Evolutionary conservation across 257 asterid species (phyloP).

Genomic region (Parsonsia alboflavescens): DNA sequence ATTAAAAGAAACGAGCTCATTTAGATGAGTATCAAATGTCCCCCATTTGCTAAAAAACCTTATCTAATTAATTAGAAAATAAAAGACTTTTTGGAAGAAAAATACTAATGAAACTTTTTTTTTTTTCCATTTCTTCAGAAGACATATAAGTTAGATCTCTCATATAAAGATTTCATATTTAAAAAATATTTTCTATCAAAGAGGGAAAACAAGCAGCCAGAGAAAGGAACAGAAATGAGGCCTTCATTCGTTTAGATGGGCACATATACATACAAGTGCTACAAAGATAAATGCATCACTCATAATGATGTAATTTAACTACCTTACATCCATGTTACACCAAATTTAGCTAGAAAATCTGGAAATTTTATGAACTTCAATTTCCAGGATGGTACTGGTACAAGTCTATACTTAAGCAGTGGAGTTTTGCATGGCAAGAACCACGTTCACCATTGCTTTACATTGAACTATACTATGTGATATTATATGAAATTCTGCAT

Average conservation of each 20-base stretch:
- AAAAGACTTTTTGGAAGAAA: no score
- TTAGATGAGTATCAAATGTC: no score
- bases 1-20: no score
- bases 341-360: background rate
- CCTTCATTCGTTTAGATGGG: background rate
- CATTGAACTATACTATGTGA: constrained; percentile 2
- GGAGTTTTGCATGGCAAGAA: background rate
- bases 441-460: background rate
- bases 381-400: background rate
- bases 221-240: background rate
- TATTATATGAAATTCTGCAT: constrained; percentile 1
- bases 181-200: no score
- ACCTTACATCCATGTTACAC: background rate
- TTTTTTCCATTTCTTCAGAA: no score
- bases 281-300: background rate
- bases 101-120: no score
- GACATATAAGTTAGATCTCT: no score
- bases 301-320: background rate
- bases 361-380: background rate
- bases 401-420: background rate
- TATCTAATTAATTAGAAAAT: no score
- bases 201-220: background rate
- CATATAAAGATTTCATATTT: no score
- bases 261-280: background rate
- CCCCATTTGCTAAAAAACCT: no score